These are phyloP conservation scores for Myxozyma monticola DNA, from an alignment of 805 yeast species.

Conservation along the genomic window DNA sequence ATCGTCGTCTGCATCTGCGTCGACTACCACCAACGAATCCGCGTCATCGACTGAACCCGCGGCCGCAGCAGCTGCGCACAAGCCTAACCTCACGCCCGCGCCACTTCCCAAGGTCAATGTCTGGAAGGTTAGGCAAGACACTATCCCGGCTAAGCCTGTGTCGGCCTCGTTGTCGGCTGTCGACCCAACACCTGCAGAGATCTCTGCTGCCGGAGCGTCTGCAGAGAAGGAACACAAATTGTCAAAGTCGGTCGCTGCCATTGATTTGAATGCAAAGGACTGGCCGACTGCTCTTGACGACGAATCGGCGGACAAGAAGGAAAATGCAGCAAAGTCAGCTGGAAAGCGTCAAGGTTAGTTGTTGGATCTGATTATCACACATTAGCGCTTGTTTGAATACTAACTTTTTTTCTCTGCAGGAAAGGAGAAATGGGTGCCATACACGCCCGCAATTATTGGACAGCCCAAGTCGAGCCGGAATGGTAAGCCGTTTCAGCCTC, in stretches of 20 bases:
- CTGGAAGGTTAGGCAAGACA: conserved; percentile 49
- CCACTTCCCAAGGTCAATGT: conserved; percentile 63
- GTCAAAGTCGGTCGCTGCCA: conserved; percentile 30
- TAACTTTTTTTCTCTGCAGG: conserved; percentile 40
- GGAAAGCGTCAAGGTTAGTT: conserved; percentile 24
- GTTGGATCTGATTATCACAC: background rate
- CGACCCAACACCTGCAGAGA: conserved; percentile 30
- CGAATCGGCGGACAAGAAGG: conserved; percentile 25
- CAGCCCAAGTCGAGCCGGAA: conserved; percentile 20
- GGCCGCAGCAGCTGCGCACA: conserved; percentile 33
- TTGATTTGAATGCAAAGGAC: conserved; percentile 34
- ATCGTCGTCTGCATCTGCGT: conserved; percentile 14
- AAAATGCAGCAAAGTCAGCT: conserved; percentile 4
- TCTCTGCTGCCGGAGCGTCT: conserved; percentile 33
- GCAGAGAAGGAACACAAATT: conserved; percentile 31
- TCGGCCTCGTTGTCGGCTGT: conserved; percentile 7
- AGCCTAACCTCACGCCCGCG: conserved; percentile 54
- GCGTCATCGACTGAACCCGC: conserved; percentile 21
- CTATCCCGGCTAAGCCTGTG: conserved; percentile 1
- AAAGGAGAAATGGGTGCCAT: conserved; percentile 74
- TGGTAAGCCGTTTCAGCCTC: conserved; percentile 36
- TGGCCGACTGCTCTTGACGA: conserved; percentile 43
- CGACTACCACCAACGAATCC: conserved; percentile 15
- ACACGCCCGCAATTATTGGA: conserved; percentile 55
- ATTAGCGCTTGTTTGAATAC: background rate